Evolutionary conservation across 164 flowering plant genomes (phyloP).

Genomic region (Piper longum): DNA sequence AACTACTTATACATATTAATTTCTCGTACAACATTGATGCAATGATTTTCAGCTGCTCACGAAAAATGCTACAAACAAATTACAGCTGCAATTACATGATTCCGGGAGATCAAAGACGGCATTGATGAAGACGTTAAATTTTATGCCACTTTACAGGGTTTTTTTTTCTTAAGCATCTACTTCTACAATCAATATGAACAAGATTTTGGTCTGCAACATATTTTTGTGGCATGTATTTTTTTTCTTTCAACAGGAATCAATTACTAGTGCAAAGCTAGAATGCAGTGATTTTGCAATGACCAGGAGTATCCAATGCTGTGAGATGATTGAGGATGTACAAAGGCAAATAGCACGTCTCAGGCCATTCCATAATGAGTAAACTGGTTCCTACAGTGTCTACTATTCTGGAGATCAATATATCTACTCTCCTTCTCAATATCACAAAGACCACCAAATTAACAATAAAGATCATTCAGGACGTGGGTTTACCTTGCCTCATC

Average conservation of each 20-base stretch:
- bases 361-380: constrained; percentile 34
- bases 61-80: constrained; percentile 85
- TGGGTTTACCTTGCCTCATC: no score
- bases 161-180: neutral
- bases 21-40: neutral
- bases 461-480: no score
- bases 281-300: constrained; percentile 98
- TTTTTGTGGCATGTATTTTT: neutral
- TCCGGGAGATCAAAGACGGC: constrained; percentile 86
- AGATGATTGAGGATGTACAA: constrained; percentile 94
- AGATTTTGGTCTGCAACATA: neutral
- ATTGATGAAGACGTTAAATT: constrained; percentile 91
- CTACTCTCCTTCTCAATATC: no score
- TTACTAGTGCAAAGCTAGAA: constrained; percentile 85
- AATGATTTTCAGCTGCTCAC: constrained; percentile 50
- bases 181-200: neutral
- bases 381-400: constrained; percentile 20
- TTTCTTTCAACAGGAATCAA: constrained; percentile 60
- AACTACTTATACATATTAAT: neutral
- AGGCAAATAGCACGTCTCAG: constrained; percentile 76
- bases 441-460: no score
- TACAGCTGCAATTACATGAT: constrained; percentile 77
- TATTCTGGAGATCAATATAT: constrained; percentile 17
- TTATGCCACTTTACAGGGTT: constrained; percentile 97
- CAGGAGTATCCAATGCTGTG: constrained; percentile 86